phyloP scores from a whole-genome alignment of 495 filamentous ascomycete genomes.

The Lentithecium fluviatile region DNA sequence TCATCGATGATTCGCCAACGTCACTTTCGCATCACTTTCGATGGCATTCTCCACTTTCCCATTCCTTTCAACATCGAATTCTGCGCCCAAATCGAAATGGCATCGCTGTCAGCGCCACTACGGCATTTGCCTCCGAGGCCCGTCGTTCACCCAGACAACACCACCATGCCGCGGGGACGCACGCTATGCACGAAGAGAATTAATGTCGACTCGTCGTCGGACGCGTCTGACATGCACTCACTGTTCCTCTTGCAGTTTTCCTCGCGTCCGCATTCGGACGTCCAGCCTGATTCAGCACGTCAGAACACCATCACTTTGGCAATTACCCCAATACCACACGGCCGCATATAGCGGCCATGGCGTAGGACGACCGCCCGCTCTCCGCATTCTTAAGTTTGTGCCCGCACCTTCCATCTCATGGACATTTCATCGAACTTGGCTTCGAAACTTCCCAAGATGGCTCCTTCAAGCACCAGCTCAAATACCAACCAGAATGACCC shows the following conservation, averaged over 20 bases:
- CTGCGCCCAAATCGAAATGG: not conserved
- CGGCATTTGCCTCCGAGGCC: not conserved
- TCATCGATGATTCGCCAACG: not conserved
- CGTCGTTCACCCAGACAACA: too few species aligned
- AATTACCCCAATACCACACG: not conserved
- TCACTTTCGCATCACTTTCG: not conserved
- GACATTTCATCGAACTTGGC: conserved; percentile 11
- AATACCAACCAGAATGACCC: conserved; percentile 21
- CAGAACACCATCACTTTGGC: not conserved
- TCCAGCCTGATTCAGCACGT: not conserved
- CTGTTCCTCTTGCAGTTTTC: not conserved
- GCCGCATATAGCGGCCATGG: not conserved
- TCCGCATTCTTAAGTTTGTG: not conserved
- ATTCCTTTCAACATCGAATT: too few species aligned
- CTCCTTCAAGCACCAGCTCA: conserved; percentile 1
- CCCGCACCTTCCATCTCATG: not conserved
- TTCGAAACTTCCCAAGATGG: conserved; percentile 9
- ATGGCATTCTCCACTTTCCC: too few species aligned
- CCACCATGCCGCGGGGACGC: too few species aligned
- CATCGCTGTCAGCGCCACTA: not conserved
- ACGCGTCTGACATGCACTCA: not conserved
- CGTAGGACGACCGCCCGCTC: not conserved
- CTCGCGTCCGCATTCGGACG: not conserved
- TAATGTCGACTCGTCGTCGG: not conserved
- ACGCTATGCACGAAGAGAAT: not conserved